Evolutionary conservation across 2,329 filamentous ascomycete species (phyloP).

Genomic region (Calonectria pauciramosa): DNA sequence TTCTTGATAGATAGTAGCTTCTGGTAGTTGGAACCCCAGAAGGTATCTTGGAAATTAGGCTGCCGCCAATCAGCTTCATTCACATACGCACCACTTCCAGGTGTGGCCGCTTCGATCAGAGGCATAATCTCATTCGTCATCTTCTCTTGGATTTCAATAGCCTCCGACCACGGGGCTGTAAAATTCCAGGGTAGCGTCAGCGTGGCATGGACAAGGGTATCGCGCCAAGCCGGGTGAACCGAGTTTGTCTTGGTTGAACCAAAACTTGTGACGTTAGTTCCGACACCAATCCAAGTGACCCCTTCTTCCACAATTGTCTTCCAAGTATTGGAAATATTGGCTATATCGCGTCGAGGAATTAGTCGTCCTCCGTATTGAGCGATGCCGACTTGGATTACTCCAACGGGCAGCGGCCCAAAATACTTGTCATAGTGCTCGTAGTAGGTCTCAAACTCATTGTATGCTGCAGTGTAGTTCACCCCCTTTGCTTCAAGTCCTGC

Average conservation of each 20-base stretch:
- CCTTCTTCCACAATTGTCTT: constrained; percentile 37
- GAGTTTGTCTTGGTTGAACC: constrained; percentile 47
- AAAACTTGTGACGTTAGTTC: constrained; percentile 45
- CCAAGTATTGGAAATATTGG: constrained; percentile 12
- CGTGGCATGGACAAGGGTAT: constrained; percentile 47
- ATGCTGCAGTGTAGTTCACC: constrained; percentile 32
- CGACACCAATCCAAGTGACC: constrained; percentile 46
- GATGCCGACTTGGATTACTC: constrained; percentile 50
- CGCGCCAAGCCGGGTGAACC: constrained; percentile 58
- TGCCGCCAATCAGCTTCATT: constrained; percentile 8
- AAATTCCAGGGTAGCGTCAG: constrained; percentile 13
- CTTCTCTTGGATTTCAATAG: neutral
- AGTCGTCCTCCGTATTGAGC: constrained; percentile 48
- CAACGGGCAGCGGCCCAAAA: constrained; percentile 55
- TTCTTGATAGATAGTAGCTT: neutral
- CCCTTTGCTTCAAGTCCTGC: constrained; percentile 24
- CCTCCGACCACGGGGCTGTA: constrained; percentile 9
- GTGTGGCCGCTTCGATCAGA: neutral
- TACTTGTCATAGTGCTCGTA: constrained; percentile 60
- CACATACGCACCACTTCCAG: constrained; percentile 3
- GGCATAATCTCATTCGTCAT: neutral
- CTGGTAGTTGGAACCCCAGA: neutral
- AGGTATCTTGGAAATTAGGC: neutral
- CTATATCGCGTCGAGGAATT: neutral
- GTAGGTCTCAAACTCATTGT: constrained; percentile 39